These are phyloP conservation scores for Barbatosphaeria neglecta DNA, from an alignment of 495 filamentous ascomycete genomes.

Conservation along the genomic window DNA sequence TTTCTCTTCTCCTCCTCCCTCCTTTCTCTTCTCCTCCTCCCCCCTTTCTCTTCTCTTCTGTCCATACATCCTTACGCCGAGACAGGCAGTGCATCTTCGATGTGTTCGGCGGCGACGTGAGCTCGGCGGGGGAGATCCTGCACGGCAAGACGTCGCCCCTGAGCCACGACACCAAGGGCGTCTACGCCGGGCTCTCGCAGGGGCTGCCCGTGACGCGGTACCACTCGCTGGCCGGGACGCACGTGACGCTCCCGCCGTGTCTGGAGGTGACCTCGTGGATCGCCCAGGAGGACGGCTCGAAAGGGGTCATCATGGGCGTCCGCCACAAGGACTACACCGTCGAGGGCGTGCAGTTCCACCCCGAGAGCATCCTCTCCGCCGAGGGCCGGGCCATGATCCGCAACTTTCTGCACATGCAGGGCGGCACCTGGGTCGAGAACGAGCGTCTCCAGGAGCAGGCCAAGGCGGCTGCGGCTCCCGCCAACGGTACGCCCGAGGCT, in stretches of 20 bases:
- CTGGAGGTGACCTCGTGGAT: slow-evolving; percentile 91
- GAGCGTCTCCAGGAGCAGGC: slow-evolving; percentile 35
- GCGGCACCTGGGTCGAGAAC: slow-evolving; percentile 85
- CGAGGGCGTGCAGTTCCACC: slow-evolving; percentile 95
- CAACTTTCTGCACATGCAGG: slow-evolving; percentile 79
- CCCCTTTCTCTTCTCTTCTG: neutral
- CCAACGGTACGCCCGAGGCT: too few relatives aligned
- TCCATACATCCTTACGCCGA: neutral
- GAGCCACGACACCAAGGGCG: slow-evolving; percentile 76
- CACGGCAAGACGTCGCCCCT: slow-evolving; percentile 94
- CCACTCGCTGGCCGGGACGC: slow-evolving; percentile 90
- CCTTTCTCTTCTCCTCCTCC: too few relatives aligned
- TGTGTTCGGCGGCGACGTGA: slow-evolving; percentile 80
- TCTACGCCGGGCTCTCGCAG: slow-evolving; percentile 67
- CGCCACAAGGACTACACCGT: slow-evolving; percentile 81
- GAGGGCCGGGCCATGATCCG: slow-evolving; percentile 80
- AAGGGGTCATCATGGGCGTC: slow-evolving; percentile 89
- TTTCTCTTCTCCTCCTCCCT: too few relatives aligned
- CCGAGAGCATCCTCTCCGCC: slow-evolving; percentile 89
- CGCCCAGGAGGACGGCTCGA: slow-evolving; percentile 48
- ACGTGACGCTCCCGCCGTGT: slow-evolving; percentile 72
- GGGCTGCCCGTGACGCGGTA: slow-evolving; percentile 84
- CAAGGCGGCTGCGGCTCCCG: slow-evolving; percentile 10
- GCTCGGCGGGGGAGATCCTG: slow-evolving; percentile 88
- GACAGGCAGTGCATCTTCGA: slow-evolving; percentile 83